Evolutionary conservation across 2,329 filamentous ascomycete species (phyloP), one percentile per base, ranked within the genome.

Genomic region (Aspergillus cejpii): DNA sequence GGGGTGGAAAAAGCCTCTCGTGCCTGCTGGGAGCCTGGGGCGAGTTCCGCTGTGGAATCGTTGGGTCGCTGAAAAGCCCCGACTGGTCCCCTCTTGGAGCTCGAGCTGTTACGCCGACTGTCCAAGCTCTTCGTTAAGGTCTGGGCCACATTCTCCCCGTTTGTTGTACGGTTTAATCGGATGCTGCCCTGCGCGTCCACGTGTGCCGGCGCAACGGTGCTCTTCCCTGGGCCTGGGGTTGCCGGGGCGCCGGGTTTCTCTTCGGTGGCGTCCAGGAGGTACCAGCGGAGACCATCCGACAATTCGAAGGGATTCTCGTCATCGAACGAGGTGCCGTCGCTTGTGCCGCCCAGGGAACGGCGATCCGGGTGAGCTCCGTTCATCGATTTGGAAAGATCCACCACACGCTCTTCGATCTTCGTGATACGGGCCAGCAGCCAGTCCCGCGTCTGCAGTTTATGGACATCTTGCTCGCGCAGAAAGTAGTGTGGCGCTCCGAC

Each of bases 271-370:
- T 98, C 91, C 27, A 98, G 83, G 5, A 98, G 78, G 67, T 96
- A 97, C 92, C 92, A 98, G 26, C 91, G 82, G 38, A 98, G 72
- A 2, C 92, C 92, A 58, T 98, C 92, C 0, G 89, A 95, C 10
- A 98, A 76, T 58, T 96, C 90, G 65, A 98, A 98, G 0, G 92
- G 92, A 60, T 98, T 98, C 53, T 97, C 92, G 51, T 95, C 89
- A 53, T 94, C 88, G 15, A 80, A 69, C 1, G 78, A 81, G 5
- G 72, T 66, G 14, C 70, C 75, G 47, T 79, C 79, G 52, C 77
- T 81, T 2, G 61, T 61, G 36, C 76, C 75, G 12, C 61, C 66
- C 49, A 67, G 51, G 45, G 76, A 70, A 52, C 69, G 62, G 53
- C 70, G 64, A 49, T 83, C 81, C 10, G 79, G 76, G 6, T 68